These are phyloP conservation scores for Eremochloa ophiuroides DNA, from an alignment of 176 grass and related monocot species.

Conservation along the genomic window DNA sequence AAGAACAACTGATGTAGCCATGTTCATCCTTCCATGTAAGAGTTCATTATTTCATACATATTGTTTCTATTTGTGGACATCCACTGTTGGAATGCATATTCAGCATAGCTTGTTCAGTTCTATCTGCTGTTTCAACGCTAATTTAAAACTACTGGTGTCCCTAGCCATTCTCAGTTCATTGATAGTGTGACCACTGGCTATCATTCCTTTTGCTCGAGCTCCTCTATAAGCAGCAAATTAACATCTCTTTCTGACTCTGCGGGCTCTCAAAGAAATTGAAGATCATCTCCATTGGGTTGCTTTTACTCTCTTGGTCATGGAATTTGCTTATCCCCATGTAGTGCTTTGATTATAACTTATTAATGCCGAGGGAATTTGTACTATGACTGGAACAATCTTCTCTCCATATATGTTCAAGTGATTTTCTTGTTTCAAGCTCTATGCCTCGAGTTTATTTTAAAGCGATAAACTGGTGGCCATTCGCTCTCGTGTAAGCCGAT, in stretches of 20 bases:
- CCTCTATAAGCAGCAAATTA: neutral
- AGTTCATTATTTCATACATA: neutral
- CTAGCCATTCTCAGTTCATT: neutral
- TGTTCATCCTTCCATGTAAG: slow-evolving; percentile 29
- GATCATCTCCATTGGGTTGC: slow-evolving; percentile 6
- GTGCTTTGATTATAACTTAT: slow-evolving; percentile 23
- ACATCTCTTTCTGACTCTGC: neutral
- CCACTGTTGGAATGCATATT: neutral
- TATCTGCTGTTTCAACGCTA: neutral
- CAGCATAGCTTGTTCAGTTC: neutral
- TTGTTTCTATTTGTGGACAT: neutral
- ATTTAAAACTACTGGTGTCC: neutral
- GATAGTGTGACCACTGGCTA: neutral
- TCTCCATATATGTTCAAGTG: slow-evolving; percentile 6
- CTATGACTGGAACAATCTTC: slow-evolving; percentile 15
- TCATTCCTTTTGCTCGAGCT: neutral
- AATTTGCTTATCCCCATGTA: slow-evolving; percentile 29
- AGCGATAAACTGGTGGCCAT: neutral
- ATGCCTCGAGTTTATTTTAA: neutral
- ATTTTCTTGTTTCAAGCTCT: slow-evolving; percentile 14
- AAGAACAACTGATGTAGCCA: slow-evolving; percentile 47
- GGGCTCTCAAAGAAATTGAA: slow-evolving; percentile 15
- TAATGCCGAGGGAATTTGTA: slow-evolving; percentile 26
- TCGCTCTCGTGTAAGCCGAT: neutral
- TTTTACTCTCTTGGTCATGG: slow-evolving; percentile 16